Conservation (phyloP, 208 protist genomes). For the Crithidia bombi region DNA sequence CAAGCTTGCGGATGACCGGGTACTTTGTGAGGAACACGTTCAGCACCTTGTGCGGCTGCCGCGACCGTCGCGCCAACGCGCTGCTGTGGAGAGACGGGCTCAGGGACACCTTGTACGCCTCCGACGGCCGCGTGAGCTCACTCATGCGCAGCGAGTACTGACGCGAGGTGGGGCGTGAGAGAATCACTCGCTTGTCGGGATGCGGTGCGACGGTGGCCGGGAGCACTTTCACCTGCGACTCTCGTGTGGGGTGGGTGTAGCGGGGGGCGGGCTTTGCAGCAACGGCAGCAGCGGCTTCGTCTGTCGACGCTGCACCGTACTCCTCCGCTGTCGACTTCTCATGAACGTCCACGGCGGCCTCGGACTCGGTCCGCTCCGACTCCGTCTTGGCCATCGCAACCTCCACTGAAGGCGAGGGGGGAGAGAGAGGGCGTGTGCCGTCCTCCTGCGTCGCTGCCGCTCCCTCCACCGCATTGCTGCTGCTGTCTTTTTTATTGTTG, state of each 20-base stretch:
- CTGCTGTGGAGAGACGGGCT: slow-evolving; percentile 31
- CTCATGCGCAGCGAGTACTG: slow-evolving; percentile 36
- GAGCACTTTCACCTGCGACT: slow-evolving; percentile 10
- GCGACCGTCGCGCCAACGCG: slow-evolving; percentile 35
- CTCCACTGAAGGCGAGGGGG: neutral
- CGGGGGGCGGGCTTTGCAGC: neutral
- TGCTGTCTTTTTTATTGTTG: neutral
- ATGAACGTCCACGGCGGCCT: neutral
- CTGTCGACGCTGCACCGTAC: neutral
- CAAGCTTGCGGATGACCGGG: slow-evolving; percentile 75
- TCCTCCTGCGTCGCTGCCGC: neutral
- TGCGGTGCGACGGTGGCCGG: slow-evolving; percentile 9
- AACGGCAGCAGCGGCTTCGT: neutral
- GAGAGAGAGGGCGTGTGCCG: neutral
- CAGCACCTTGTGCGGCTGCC: slow-evolving; percentile 58
- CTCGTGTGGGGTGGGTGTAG: slow-evolving; percentile 3
- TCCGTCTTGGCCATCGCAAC: neutral
- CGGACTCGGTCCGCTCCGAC: neutral
- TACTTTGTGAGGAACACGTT: slow-evolving; percentile 87
- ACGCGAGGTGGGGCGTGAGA: slow-evolving; percentile 25
- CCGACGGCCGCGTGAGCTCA: slow-evolving; percentile 42
- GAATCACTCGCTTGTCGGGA: slow-evolving; percentile 25
- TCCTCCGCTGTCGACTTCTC: neutral
- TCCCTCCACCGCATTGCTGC: neutral
- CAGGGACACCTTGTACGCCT: slow-evolving; percentile 50